These are phyloP conservation scores for Termitomyces bulborhizus DNA, from an alignment of 768 basidiomycete species.

Conservation along the genomic window DNA sequence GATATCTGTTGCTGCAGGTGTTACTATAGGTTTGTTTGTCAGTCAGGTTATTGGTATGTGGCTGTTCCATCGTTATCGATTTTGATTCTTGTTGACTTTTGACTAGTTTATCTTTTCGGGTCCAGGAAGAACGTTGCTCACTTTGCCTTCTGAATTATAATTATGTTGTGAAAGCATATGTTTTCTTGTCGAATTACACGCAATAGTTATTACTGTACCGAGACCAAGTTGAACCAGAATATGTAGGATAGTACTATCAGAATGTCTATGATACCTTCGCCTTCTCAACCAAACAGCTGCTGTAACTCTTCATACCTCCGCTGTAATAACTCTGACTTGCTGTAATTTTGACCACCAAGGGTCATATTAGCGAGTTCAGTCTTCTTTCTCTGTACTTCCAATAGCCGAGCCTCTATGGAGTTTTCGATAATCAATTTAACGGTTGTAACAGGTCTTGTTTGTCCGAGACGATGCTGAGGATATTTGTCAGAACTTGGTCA, in stretches of 20 bases:
- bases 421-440: slow-evolving; percentile 92
- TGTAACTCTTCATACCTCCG: slow-evolving; percentile 86
- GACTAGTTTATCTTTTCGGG: slow-evolving; percentile 65
- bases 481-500: background rate
- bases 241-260: slow-evolving; percentile 20
- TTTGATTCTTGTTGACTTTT: background rate
- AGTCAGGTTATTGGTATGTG: slow-evolving; percentile 58
- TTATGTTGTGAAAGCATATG: background rate
- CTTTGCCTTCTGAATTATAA: slow-evolving; percentile 60
- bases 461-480: slow-evolving; percentile 87
- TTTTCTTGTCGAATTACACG: slow-evolving; percentile 3
- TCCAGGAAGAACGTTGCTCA: slow-evolving; percentile 66
- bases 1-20: slow-evolving; percentile 81
- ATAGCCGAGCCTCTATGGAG: slow-evolving; percentile 87
- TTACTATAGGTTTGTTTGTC: slow-evolving; percentile 79
- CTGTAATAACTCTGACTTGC: slow-evolving; percentile 81
- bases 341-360: slow-evolving; percentile 72
- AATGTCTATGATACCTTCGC: slow-evolving; percentile 20
- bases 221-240: slow-evolving; percentile 17
- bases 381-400: slow-evolving; percentile 94
- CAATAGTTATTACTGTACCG: slow-evolving; percentile 12
- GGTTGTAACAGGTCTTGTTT: slow-evolving; percentile 86
- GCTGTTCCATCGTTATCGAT: background rate
- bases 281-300: slow-evolving; percentile 54
- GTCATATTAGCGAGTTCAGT: slow-evolving; percentile 93